Evolutionary conservation across 2,329 filamentous ascomycete genomes (phyloP).

Genomic region (Delphinella strobiligena): DNA sequence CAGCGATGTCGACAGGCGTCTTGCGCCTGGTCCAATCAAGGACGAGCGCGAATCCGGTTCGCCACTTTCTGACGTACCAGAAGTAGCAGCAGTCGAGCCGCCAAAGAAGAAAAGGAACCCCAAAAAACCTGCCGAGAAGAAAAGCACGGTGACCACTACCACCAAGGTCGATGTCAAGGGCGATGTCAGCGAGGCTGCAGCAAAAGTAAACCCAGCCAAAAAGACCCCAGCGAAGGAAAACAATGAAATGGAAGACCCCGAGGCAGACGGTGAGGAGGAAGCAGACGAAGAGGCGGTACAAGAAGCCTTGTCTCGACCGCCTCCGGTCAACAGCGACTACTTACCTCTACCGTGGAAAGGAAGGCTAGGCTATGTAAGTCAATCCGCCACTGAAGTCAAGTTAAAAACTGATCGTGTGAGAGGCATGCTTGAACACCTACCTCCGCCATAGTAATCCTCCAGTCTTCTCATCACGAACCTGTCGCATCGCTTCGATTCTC

Average conservation of each 20-base stretch:
- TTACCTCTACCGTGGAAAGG: slow-evolving; percentile 86
- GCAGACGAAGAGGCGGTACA: slow-evolving; percentile 46
- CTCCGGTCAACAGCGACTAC: slow-evolving; percentile 70
- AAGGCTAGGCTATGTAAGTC: slow-evolving; percentile 65
- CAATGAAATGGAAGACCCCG: slow-evolving; percentile 31
- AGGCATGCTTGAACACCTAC: slow-evolving; percentile 89
- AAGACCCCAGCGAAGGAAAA: slow-evolving; percentile 15
- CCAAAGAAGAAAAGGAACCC: slow-evolving; percentile 15
- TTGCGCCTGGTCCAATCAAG: slow-evolving; percentile 17
- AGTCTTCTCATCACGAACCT: slow-evolving; percentile 83
- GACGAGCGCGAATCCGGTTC: slow-evolving; percentile 17
- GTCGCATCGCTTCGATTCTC: slow-evolving; percentile 78
- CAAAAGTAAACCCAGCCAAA: slow-evolving; percentile 10
- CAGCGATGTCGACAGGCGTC: slow-evolving; percentile 20
- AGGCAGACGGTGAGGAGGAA: slow-evolving; percentile 43
- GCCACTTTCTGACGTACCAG: slow-evolving; percentile 23
- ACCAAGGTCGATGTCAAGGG: too few relatives aligned
- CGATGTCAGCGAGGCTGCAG: slow-evolving; percentile 11
- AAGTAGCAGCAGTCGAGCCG: slow-evolving; percentile 18
- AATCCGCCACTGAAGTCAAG: neutral
- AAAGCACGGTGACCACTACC: slow-evolving; percentile 4
- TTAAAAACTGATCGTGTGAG: slow-evolving; percentile 3
- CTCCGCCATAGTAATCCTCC: slow-evolving; percentile 69
- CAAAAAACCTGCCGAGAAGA: slow-evolving; percentile 9
- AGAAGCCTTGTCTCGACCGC: slow-evolving; percentile 49